Percentiles rank a stretch among this genome's conserved stretches.
phyloP scores from a whole-genome alignment of 768 basidiomycete species.

The Lyophyllum decastes region DNA sequence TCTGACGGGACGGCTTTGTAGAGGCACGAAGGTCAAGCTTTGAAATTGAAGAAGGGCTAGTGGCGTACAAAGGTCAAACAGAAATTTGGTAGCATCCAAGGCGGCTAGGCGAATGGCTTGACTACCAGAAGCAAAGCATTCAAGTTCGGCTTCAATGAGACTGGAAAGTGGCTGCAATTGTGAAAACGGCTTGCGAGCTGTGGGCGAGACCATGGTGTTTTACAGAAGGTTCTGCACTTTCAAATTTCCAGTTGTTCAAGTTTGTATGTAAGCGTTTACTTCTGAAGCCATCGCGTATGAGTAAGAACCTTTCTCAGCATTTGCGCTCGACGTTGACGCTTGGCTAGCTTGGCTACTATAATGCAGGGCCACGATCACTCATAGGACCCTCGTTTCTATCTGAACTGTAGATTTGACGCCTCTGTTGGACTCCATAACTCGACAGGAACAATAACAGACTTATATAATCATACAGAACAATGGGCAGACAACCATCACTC shows the following conservation, averaged over 20 bases:
- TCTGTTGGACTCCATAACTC: no score
- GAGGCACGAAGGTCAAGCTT: slow-evolving; percentile 10
- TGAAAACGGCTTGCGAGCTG: slow-evolving; percentile 15
- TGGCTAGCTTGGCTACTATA: no score
- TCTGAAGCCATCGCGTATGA: neutral
- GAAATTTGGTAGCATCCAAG: slow-evolving; percentile 66
- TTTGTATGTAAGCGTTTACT: slow-evolving; percentile 13
- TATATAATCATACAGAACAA: slow-evolving; percentile 5
- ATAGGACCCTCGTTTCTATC: neutral
- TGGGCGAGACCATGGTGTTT: neutral
- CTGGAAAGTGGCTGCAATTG: slow-evolving; percentile 52
- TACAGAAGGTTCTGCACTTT: neutral
- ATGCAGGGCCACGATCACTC: no score
- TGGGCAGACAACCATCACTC: neutral
- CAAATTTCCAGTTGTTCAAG: neutral
- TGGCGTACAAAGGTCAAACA: slow-evolving; percentile 74
- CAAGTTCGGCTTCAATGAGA: slow-evolving; percentile 55
- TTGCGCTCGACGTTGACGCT: no score
- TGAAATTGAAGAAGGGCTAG: neutral
- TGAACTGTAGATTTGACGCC: neutral
- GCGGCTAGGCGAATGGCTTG: slow-evolving; percentile 56
- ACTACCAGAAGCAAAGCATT: slow-evolving; percentile 57
- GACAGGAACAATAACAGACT: neutral
- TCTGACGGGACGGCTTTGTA: slow-evolving; percentile 69
- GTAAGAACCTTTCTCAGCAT: neutral